Evolutionary conservation across 768 basidiomycete genomes (phyloP).

Genomic region (Boletus reticuloceps): DNA sequence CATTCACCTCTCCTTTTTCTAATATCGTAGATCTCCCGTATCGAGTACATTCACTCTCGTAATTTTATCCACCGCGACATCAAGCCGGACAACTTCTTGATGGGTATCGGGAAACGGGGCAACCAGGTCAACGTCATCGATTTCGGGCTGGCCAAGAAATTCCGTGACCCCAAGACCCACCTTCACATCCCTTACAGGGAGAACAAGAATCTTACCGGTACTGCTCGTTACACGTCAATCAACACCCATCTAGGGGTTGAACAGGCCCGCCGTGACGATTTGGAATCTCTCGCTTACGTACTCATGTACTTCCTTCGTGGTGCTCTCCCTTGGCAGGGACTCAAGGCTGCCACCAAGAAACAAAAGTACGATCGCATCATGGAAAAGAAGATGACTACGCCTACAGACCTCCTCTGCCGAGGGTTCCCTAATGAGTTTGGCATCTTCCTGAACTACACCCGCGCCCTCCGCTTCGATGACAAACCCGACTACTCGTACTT

Average conservation of each 20-base stretch:
- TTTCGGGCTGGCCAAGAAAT: constrained; percentile 99
- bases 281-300: constrained; percentile 98
- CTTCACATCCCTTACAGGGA: constrained; percentile 99
- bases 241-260: constrained; percentile 99
- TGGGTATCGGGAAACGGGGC: constrained; percentile 99
- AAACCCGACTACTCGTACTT: constrained; percentile 99
- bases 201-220: constrained; percentile 99
- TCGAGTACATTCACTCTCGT: constrained; percentile 99
- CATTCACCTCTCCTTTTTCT: constrained; percentile 22
- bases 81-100: constrained; percentile 99
- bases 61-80: constrained; percentile 98
- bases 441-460: constrained; percentile 98
- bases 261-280: constrained; percentile 95
- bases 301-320: constrained; percentile 99
- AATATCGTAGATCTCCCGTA: constrained; percentile 81
- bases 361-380: constrained; percentile 99
- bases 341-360: constrained; percentile 99
- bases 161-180: constrained; percentile 99
- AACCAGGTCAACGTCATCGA: constrained; percentile 99
- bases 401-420: constrained; percentile 94
- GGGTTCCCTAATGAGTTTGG: constrained; percentile 99
- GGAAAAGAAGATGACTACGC: constrained; percentile 99
- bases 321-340: constrained; percentile 96
- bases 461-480: constrained; percentile 98
- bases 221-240: constrained; percentile 98